Evolutionary conservation across 495 filamentous ascomycete genomes (phyloP).

Genomic region (Penicillium ochrochloron): DNA sequence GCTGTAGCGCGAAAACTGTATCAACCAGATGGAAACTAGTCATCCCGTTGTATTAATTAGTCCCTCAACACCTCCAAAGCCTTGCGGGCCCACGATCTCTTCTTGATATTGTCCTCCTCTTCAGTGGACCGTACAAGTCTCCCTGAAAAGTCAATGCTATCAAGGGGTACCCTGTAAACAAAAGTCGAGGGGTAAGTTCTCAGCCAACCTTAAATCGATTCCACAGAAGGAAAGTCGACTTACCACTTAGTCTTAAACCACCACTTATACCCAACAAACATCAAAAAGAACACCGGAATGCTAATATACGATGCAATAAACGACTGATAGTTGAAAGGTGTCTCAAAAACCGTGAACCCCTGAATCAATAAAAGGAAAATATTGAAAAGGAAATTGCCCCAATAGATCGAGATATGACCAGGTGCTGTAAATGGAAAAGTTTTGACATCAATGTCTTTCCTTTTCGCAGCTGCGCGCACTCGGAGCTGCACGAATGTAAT

Average conservation of each 20-base stretch:
- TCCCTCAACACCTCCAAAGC: background rate
- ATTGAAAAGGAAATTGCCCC: conserved; percentile 9
- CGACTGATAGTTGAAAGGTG: conserved; percentile 8
- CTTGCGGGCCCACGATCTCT: background rate
- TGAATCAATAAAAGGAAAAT: conserved; percentile 10
- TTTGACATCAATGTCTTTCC: conserved; percentile 4
- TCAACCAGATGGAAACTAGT: no score
- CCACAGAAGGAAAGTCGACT: background rate
- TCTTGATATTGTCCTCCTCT: background rate
- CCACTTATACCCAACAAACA: conserved; percentile 8
- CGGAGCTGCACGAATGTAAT: conserved; percentile 10
- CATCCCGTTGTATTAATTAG: background rate
- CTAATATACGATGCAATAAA: conserved; percentile 11
- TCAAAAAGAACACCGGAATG: conserved; percentile 1
- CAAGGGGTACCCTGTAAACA: conserved; percentile 11
- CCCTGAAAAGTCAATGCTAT: conserved; percentile 5
- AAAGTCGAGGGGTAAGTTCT: background rate
- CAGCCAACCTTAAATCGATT: background rate
- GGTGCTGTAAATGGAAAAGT: conserved; percentile 9
- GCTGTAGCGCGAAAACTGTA: background rate
- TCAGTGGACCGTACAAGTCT: background rate
- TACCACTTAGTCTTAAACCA: conserved; percentile 16
- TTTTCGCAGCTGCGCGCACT: conserved; percentile 5
- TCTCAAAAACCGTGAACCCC: conserved; percentile 11
- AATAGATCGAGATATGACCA: conserved; percentile 11